Evolutionary conservation across 106 monocot genomes (phyloP), one percentile per base, ranked within the genome.

Genomic region (Dendrobium catenatum): DNA sequence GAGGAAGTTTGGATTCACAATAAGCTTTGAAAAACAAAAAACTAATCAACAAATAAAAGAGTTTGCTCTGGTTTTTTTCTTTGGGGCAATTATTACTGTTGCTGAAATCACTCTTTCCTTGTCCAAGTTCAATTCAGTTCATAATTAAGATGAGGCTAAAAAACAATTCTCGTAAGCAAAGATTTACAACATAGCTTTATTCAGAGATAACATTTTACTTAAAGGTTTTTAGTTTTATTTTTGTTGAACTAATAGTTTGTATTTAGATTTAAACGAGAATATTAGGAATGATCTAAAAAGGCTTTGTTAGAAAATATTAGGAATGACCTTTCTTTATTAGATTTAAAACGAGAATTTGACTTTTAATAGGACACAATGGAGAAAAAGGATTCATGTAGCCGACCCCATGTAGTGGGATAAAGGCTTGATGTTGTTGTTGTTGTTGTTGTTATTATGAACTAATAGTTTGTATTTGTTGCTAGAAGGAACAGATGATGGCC

Each of bases 401-500:
- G n/a, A n/a, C n/a, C n/a, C n/a, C n/a, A n/a, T n/a, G n/a, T n/a
- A n/a, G n/a, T n/a, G n/a, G n/a, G n/a, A n/a, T n/a, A n/a, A n/a
- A n/a, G n/a, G n/a, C n/a, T n/a, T n/a, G n/a, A n/a, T n/a, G n/a
- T n/a, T n/a, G n/a, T n/a, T n/a, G n/a, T n/a, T n/a, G n/a, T n/a
- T n/a, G n/a, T n/a, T n/a, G n/a, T n/a, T n/a, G n/a, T n/a, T n/a
- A n/a, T n/a, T n/a, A n/a, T 49, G 26, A 49, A 24, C 55, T 58
- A 27, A 26, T 59, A 19, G 15, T 58, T 43, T 72, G 3, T 37
- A 54, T 77, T 79, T 58, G 26, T 81, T 33, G 75, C 19, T 59
- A 75, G 94, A 92, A 87, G 77, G 89, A 43, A 77, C 88, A 68
- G 93, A 95, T 85, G 64, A 95, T 87, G 98, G 87, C 48, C 77